phyloP scores from a whole-genome alignment of 2,329 filamentous ascomycete genomes.

The Nakataea oryzae region DNA sequence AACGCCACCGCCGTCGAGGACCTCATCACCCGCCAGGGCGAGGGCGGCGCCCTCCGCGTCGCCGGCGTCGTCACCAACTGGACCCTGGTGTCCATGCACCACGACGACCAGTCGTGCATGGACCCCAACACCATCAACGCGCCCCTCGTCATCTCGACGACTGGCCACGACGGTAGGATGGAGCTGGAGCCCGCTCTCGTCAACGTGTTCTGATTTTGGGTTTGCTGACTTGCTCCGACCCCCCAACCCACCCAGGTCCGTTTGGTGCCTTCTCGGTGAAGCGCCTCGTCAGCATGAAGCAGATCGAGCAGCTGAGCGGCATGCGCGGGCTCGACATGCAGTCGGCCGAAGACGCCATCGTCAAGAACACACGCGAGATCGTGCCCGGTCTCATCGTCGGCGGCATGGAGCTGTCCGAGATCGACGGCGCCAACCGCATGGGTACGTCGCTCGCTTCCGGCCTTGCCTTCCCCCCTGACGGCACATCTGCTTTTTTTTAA shows the following conservation, averaged over 20 bases:
- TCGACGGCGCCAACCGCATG: conserved; percentile 89
- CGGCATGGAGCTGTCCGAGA: conserved; percentile 86
- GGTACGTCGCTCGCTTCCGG: conserved; percentile 28
- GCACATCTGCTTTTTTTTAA: not conserved
- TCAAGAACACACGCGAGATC: conserved; percentile 82
- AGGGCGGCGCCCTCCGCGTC: conserved; percentile 51
- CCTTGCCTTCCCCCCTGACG: not conserved
- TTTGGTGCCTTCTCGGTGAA: conserved; percentile 90
- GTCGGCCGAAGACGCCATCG: conserved; percentile 81
- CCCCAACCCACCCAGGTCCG: conserved; percentile 31
- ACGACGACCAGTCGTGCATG: conserved; percentile 90
- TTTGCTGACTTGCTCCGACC: not conserved
- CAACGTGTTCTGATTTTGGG: too few relatives aligned
- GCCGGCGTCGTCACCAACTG: conserved; percentile 93
- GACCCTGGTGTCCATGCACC: conserved; percentile 81
- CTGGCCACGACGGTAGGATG: conserved; percentile 63
- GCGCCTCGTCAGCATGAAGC: conserved; percentile 80
- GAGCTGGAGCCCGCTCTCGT: not conserved
- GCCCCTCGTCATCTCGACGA: conserved; percentile 78
- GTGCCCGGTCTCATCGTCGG: conserved; percentile 84
- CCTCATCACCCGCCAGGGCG: conserved; percentile 65
- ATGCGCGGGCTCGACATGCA: conserved; percentile 96
- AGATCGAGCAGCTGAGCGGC: conserved; percentile 72
- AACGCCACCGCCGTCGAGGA: conserved; percentile 91
- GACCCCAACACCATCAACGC: conserved; percentile 96